phyloP scores from a whole-genome alignment of 1,284 basidiomycete species.

The Apiotrichum porosum region DNA sequence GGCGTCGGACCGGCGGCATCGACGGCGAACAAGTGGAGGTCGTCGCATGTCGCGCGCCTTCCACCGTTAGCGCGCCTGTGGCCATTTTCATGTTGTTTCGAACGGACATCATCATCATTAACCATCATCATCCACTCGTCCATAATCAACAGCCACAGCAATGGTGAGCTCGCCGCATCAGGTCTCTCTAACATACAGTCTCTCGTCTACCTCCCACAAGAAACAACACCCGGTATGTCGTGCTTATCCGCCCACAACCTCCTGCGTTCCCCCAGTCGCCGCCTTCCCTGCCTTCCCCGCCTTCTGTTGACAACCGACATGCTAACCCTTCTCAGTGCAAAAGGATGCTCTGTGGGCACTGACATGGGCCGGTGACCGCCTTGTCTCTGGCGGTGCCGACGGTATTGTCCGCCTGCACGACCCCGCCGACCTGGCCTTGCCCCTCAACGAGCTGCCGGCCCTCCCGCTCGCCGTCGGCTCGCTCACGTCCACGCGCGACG shows the following conservation, averaged over 20 bases:
- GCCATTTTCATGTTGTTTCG: too few species aligned
- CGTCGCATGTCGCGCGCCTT: too few species aligned
- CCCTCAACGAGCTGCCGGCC: slow-evolving; percentile 58
- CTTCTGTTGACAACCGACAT: slow-evolving; percentile 1
- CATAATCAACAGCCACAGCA: too few species aligned
- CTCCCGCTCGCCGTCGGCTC: slow-evolving; percentile 72
- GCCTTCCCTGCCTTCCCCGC: neutral
- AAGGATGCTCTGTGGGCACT: slow-evolving; percentile 41
- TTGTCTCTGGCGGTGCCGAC: slow-evolving; percentile 38
- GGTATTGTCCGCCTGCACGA: slow-evolving; percentile 40
- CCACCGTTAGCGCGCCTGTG: too few species aligned
- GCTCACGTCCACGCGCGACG: slow-evolving; percentile 62
- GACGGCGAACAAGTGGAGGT: too few species aligned
- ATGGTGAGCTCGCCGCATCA: slow-evolving; percentile 1
- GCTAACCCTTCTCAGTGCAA: slow-evolving; percentile 23
- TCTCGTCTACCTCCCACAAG: slow-evolving; percentile 39
- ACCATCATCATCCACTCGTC: neutral
- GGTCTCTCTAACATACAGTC: slow-evolving; percentile 28
- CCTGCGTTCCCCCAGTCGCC: neutral
- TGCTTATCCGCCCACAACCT: neutral
- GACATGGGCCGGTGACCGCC: slow-evolving; percentile 26
- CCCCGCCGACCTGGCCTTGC: slow-evolving; percentile 56
- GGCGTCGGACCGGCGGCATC: too few species aligned
- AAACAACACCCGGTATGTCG: slow-evolving; percentile 31
- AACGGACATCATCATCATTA: neutral